These are phyloP conservation scores for Fusarium paranaense DNA, from an alignment of 2,329 filamentous ascomycete species.

Conservation along the genomic window DNA sequence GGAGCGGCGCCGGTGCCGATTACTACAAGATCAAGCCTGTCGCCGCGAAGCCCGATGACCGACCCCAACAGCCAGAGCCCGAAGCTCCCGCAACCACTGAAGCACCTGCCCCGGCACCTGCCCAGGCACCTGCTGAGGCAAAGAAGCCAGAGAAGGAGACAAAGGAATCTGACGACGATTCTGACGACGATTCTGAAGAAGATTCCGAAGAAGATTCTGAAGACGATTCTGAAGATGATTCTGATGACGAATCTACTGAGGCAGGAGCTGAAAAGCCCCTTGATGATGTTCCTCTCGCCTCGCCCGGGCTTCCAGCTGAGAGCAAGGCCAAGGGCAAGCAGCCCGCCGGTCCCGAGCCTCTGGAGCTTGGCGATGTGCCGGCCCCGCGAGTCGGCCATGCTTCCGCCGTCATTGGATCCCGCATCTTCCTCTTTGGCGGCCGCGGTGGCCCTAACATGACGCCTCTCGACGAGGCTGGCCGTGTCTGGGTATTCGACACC, in stretches of 20 bases:
- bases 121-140: neutral
- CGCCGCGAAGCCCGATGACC: conserved; percentile 50
- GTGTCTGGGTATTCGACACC: conserved; percentile 82
- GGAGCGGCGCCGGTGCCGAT: conserved; percentile 67
- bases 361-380: conserved; percentile 63
- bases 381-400: conserved; percentile 79
- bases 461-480: conserved; percentile 78
- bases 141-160: neutral
- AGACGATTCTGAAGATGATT: conserved; percentile 35
- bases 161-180: conserved; percentile 32
- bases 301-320: conserved; percentile 30
- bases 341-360: conserved; percentile 42
- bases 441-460: conserved; percentile 76
- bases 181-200: conserved; percentile 6
- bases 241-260: conserved; percentile 20
- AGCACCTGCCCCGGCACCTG: neutral
- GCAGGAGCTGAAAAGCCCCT: conserved; percentile 50
- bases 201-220: conserved; percentile 29
- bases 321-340: conserved; percentile 56
- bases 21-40: conserved; percentile 68
- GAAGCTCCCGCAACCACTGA: conserved; percentile 11
- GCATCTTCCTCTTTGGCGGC: conserved; percentile 86
- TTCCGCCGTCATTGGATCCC: conserved; percentile 73
- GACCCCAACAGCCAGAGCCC: conserved; percentile 24
- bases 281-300: conserved; percentile 56